Evolutionary conservation across 2,329 filamentous ascomycete genomes (phyloP).

Genomic region (Aureobasidium sp.): DNA sequence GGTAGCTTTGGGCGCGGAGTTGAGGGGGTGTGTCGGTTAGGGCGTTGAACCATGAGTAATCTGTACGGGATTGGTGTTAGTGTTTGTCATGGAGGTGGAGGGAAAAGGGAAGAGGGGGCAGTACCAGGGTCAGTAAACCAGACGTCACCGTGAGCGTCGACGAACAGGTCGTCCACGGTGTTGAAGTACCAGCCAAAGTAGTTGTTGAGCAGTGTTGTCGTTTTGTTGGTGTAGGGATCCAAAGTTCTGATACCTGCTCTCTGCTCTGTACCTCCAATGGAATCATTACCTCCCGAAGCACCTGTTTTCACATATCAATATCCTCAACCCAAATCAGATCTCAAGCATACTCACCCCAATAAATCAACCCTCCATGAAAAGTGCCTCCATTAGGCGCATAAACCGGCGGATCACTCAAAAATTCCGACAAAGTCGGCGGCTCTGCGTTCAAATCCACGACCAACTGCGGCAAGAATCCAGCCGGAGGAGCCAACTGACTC

Average conservation of each 20-base stretch:
- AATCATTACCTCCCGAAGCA: constrained; percentile 30
- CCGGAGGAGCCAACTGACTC: constrained; percentile 25
- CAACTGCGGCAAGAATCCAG: constrained; percentile 30
- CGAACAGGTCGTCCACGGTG: constrained; percentile 31
- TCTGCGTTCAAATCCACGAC: constrained; percentile 34
- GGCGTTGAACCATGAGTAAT: constrained; percentile 29
- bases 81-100: not conserved
- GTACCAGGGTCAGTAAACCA: constrained; percentile 41
- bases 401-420: constrained; percentile 32
- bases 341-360: constrained; percentile 23
- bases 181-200: constrained; percentile 40
- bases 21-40: constrained; percentile 27
- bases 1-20: constrained; percentile 28
- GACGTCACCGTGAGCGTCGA: constrained; percentile 35
- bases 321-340: not conserved
- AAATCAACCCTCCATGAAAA: constrained; percentile 31
- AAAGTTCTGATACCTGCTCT: constrained; percentile 32
- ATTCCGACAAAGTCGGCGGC: constrained; percentile 32
- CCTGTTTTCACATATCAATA: constrained; percentile 13
- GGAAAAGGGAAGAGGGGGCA: not conserved
- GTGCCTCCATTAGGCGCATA: constrained; percentile 37
- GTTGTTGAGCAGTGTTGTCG: constrained; percentile 35
- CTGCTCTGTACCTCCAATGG: constrained; percentile 30
- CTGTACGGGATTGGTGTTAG: not conserved
- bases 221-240: constrained; percentile 38